These are phyloP conservation scores for Blastobotrys raffinosifermentans DNA, from an alignment of 1,139 yeast genomes.

Conservation along the genomic window DNA sequence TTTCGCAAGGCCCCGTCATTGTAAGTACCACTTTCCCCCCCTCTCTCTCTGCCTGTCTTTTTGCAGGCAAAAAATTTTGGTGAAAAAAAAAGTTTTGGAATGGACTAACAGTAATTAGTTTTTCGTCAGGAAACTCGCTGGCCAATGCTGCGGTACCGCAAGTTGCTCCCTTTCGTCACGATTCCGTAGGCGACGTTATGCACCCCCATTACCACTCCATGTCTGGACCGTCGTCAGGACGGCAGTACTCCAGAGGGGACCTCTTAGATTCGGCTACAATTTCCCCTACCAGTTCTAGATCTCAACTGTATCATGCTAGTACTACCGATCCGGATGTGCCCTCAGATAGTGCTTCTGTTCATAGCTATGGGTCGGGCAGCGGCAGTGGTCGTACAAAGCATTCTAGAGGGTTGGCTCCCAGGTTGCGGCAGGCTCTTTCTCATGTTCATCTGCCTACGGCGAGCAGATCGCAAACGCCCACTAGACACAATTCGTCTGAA, in stretches of 20 bases:
- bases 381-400: conserved; percentile 2
- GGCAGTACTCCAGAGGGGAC: background rate
- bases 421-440: conserved; percentile 20
- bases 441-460: conserved; percentile 18
- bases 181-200: background rate
- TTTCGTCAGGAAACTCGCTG: conserved; percentile 8
- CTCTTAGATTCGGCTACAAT: background rate
- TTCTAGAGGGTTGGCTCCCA: conserved; percentile 9
- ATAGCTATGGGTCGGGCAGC: background rate
- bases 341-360: background rate
- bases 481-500: background rate
- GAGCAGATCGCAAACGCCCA: conserved; percentile 5
- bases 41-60: background rate
- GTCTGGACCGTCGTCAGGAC: background rate
- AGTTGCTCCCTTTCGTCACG: background rate
- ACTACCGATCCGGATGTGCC: background rate
- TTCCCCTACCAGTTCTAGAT: background rate
- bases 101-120: conserved; percentile 3
- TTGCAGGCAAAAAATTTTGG: background rate
- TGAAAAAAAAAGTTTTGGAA: too few relatives aligned
- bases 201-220: background rate
- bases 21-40: background rate
- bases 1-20: conserved; percentile 1
- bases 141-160: conserved; percentile 2
- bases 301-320: background rate